phyloP scores from a whole-genome alignment of 495 filamentous ascomycete species.

The Parathielavia appendiculata region DNA sequence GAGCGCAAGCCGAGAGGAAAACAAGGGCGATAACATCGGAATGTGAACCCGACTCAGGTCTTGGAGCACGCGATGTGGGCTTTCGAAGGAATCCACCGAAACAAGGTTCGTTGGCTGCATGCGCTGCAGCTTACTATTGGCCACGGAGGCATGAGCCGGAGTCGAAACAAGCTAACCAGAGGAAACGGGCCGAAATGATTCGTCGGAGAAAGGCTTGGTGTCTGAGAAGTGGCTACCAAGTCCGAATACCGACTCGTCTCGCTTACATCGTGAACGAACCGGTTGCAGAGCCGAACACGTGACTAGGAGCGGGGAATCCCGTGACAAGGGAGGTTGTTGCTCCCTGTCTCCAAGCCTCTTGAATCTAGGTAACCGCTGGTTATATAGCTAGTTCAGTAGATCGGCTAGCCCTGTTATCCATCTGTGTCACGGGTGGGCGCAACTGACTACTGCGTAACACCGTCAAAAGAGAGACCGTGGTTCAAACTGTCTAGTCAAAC shows the following conservation, averaged over 20 bases:
- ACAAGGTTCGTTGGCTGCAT: constrained; percentile 6
- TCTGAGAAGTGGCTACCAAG: not conserved
- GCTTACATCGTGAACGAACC: too few relatives aligned
- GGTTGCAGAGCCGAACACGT: too few relatives aligned
- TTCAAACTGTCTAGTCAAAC: too few relatives aligned
- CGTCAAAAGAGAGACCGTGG: too few relatives aligned
- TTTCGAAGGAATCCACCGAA: not conserved
- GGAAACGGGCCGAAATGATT: constrained; percentile 23
- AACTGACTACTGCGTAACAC: too few relatives aligned
- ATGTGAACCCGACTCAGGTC: not conserved
- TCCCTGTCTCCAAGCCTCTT: too few relatives aligned
- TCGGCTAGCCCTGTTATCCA: too few relatives aligned
- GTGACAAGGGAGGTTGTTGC: too few relatives aligned
- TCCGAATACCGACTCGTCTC: not conserved
- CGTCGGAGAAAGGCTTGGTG: constrained; percentile 2
- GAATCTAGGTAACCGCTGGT: too few relatives aligned
- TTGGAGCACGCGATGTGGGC: constrained; percentile 10
- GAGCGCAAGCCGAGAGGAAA: not conserved
- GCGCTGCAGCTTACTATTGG: constrained; percentile 21
- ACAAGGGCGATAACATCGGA: not conserved
- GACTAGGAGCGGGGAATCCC: too few relatives aligned
- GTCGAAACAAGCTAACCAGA: constrained; percentile 4
- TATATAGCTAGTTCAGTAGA: too few relatives aligned
- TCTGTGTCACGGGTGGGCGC: too few relatives aligned
- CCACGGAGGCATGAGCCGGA: not conserved